Conservation (phyloP, 176 grass and related monocot genomes). For the Oryza meyeriana region DNA sequence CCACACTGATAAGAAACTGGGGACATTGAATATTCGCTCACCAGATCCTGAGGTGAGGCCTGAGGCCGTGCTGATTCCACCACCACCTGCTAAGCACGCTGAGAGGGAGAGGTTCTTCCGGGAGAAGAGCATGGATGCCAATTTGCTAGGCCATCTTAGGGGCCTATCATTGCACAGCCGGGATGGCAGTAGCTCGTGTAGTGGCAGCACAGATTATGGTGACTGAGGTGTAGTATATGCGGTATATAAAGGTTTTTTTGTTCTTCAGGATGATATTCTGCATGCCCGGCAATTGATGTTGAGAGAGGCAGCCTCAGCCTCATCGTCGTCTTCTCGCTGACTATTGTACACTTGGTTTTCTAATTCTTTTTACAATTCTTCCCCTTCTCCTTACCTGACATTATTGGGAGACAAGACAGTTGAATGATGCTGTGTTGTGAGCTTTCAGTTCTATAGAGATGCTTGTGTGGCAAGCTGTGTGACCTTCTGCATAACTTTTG, state of each 20-base stretch:
- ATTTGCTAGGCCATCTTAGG: slow-evolving; percentile 53
- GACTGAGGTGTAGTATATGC: slow-evolving; percentile 40
- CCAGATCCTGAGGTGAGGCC: slow-evolving; percentile 32
- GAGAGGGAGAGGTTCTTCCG: slow-evolving; percentile 83
- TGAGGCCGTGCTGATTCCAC: slow-evolving; percentile 47
- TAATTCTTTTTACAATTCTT: slow-evolving; percentile 23
- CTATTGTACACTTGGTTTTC: slow-evolving; percentile 47
- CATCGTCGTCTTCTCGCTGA: slow-evolving; percentile 16
- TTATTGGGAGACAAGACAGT: neutral
- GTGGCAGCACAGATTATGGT: slow-evolving; percentile 78
- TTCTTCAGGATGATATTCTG: slow-evolving; percentile 11
- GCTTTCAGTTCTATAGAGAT: slow-evolving; percentile 38
- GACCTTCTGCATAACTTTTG: neutral
- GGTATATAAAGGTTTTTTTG: slow-evolving; percentile 31
- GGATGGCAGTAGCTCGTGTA: slow-evolving; percentile 68
- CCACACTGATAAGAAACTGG: slow-evolving; percentile 37
- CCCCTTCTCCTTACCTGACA: slow-evolving; percentile 8
- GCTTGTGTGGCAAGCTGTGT: slow-evolving; percentile 11
- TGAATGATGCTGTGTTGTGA: neutral
- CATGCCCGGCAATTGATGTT: slow-evolving; percentile 23
- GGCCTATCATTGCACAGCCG: slow-evolving; percentile 59
- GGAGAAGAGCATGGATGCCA: slow-evolving; percentile 62
- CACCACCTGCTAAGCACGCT: slow-evolving; percentile 60
- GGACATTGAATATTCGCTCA: slow-evolving; percentile 28
- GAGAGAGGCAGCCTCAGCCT: slow-evolving; percentile 22